Conservation (phyloP, 331 rosid species). For the Acacia concinna region DNA sequence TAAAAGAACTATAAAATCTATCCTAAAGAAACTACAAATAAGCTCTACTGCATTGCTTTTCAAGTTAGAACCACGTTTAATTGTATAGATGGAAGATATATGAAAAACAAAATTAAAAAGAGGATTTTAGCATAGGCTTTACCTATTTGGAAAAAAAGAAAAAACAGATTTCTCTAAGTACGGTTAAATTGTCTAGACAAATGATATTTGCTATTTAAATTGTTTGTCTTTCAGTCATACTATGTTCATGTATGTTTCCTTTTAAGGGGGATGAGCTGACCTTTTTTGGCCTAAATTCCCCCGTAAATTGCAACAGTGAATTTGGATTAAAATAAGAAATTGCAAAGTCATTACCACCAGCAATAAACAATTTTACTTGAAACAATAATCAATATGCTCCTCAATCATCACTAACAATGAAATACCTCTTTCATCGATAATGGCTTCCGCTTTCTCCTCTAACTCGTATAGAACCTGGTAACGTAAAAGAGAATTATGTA, state of each 20-base stretch:
- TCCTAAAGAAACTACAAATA: slow-evolving; percentile 7
- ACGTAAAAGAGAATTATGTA: slow-evolving; percentile 7
- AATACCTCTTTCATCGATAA: slow-evolving; percentile 85
- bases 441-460: slow-evolving; percentile 85
- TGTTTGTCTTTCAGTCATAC: neutral
- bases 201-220: neutral
- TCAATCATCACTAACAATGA: slow-evolving; percentile 12
- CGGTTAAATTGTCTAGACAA: neutral
- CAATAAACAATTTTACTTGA: neutral
- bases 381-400: neutral
- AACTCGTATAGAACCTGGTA: slow-evolving; percentile 77
- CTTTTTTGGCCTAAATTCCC: neutral
- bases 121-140: neutral
- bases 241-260: neutral
- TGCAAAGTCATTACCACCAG: neutral
- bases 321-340: neutral
- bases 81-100: neutral
- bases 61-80: neutral
- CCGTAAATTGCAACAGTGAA: neutral
- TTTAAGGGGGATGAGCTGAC: neutral
- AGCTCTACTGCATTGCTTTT: slow-evolving; percentile 4
- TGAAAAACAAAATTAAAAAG: neutral
- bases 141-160: neutral
- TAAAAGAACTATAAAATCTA: slow-evolving; percentile 1
- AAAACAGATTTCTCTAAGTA: neutral